Percentiles rank a stretch among this genome's conserved stretches.
phyloP scores from a whole-genome alignment of 2,329 filamentous ascomycete genomes.

The Colletotrichum graminicola region DNA sequence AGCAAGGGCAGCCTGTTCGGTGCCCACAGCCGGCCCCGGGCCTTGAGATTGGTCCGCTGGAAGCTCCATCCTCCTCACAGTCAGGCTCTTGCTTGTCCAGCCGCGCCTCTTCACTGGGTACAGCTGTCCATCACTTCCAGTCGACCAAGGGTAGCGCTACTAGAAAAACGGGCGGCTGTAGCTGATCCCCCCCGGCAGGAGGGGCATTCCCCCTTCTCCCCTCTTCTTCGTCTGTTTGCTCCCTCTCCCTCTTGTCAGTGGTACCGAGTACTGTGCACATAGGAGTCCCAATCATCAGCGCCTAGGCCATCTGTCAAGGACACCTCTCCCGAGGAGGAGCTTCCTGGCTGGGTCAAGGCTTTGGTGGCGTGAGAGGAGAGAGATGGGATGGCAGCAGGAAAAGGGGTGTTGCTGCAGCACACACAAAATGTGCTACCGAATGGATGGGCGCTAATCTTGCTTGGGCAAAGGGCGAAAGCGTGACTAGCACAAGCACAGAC shows the following conservation, averaged over 20 bases:
- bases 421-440: slow-evolving; percentile 20
- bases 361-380: slow-evolving; percentile 24
- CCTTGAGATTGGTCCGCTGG: slow-evolving; percentile 21
- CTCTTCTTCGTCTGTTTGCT: background rate
- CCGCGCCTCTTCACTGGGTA: slow-evolving; percentile 19
- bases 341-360: slow-evolving; percentile 28
- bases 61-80: slow-evolving; percentile 7
- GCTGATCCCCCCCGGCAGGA: slow-evolving; percentile 8
- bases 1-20: slow-evolving; percentile 20
- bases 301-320: background rate
- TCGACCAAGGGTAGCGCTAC: slow-evolving; percentile 23
- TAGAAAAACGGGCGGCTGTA: slow-evolving; percentile 23
- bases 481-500: slow-evolving; percentile 1
- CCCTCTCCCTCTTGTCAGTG: background rate
- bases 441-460: slow-evolving; percentile 25
- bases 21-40: slow-evolving; percentile 26
- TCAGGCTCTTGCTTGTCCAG: slow-evolving; percentile 34
- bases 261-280: slow-evolving; percentile 7
- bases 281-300: background rate
- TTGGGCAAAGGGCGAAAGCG: slow-evolving; percentile 22
- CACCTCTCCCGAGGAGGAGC: slow-evolving; percentile 3
- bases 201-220: background rate
- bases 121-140: slow-evolving; percentile 17
- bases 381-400: slow-evolving; percentile 39
- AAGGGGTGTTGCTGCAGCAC: slow-evolving; percentile 24